Conservation (phyloP, 768 basidiomycete species). For the Mycena capillaripes region DNA sequence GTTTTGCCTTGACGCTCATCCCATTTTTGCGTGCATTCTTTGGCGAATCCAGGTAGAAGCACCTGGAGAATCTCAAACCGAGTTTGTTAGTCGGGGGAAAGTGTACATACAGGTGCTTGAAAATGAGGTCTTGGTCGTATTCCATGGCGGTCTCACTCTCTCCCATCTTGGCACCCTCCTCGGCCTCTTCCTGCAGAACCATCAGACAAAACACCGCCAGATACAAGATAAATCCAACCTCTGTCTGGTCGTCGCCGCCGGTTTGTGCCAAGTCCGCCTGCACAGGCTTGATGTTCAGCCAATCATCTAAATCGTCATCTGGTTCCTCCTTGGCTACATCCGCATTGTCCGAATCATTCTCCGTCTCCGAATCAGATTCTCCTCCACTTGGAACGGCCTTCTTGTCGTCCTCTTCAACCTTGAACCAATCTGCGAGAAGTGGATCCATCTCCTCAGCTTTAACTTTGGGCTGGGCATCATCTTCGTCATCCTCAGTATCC, state of each 20-base stretch:
- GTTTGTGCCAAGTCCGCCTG: constrained; percentile 17
- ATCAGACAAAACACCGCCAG: neutral
- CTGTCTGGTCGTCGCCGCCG: constrained; percentile 18
- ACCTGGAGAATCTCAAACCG: constrained; percentile 56
- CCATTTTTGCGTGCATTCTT: constrained; percentile 77
- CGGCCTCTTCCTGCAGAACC: constrained; percentile 40
- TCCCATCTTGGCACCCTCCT: constrained; percentile 73
- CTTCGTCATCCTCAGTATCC: constrained; percentile 44
- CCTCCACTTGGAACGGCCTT: constrained; percentile 44
- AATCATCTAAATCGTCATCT: constrained; percentile 53
- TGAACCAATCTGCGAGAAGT: constrained; percentile 72
- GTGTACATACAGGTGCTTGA: constrained; percentile 80
- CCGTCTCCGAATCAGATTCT: constrained; percentile 70
- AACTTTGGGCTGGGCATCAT: constrained; percentile 33
- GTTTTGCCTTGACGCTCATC: constrained; percentile 68
- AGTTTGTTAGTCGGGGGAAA: neutral
- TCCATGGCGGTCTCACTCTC: constrained; percentile 76
- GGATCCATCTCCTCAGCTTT: constrained; percentile 60
- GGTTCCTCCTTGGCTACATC: constrained; percentile 58
- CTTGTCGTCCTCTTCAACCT: constrained; percentile 56
- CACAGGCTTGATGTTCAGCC: constrained; percentile 52
- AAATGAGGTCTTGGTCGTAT: constrained; percentile 85
- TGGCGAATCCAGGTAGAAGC: constrained; percentile 91
- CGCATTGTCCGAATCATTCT: constrained; percentile 78
- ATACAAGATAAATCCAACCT: constrained; percentile 8